phyloP scores from a whole-genome alignment of 805 yeast genomes.

The Wickerhamomyces subpelliculosus region DNA sequence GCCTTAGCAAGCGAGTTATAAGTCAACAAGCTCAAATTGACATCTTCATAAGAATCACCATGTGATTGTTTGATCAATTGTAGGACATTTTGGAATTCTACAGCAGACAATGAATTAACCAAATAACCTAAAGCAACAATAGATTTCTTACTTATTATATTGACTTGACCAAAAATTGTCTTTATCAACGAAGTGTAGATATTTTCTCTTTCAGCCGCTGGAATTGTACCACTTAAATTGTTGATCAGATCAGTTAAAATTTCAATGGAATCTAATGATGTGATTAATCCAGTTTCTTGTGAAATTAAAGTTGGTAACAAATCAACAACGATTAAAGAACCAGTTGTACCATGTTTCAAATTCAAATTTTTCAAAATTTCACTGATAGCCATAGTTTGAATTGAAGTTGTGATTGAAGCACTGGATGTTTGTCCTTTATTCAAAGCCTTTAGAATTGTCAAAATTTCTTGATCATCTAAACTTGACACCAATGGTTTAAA shows the following conservation, averaged over 20 bases:
- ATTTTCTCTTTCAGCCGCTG: constrained; percentile 26
- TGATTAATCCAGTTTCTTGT: constrained; percentile 23
- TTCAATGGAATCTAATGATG: constrained; percentile 52
- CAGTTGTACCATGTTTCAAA: constrained; percentile 16
- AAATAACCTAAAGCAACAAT: constrained; percentile 41
- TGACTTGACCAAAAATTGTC: constrained; percentile 32
- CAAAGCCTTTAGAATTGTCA: constrained; percentile 13
- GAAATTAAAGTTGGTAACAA: constrained; percentile 33
- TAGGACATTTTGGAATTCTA: constrained; percentile 19
- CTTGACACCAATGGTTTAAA: constrained; percentile 31
- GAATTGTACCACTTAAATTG: constrained; percentile 37
- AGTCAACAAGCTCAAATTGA: constrained; percentile 12
- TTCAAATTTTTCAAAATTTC: constrained; percentile 20
- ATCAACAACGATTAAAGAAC: constrained; percentile 25
- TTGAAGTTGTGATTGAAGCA: constrained; percentile 21
- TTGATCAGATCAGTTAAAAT: constrained; percentile 49
- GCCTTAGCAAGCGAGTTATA: constrained; percentile 22
- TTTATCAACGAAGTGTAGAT: constrained; percentile 25
- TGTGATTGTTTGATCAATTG: constrained; percentile 13
- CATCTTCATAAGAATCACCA: constrained; percentile 15
- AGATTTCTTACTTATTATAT: constrained; percentile 44
- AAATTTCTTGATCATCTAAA: constrained; percentile 18
- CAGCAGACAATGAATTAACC: constrained; percentile 21
- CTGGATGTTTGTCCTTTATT: constrained; percentile 13
- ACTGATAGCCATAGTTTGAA: constrained; percentile 21